phyloP scores from a whole-genome alignment of 192 early-diverging fungal genomes.

The Irineochytrium annulatum region DNA sequence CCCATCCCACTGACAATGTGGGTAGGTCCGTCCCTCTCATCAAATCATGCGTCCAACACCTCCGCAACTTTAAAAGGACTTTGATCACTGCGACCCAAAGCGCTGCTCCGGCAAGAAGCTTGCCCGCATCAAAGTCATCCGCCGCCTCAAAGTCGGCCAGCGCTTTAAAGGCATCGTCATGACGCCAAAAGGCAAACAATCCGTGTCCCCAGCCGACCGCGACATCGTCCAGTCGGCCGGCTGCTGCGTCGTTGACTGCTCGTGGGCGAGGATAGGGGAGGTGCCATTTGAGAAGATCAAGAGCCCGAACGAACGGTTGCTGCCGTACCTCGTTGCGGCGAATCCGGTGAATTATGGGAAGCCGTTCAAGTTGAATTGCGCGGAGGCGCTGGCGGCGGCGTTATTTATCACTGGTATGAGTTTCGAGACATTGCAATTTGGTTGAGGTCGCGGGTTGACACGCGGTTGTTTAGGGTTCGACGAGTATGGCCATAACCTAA shows the following conservation, averaged over 20 bases:
- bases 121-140: constrained; percentile 73
- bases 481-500: constrained; percentile 66
- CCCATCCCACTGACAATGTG: too few relatives aligned
- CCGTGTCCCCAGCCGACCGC: constrained; percentile 82
- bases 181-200: constrained; percentile 76
- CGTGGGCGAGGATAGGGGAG: constrained; percentile 91
- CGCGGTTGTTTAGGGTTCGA: constrained; percentile 34
- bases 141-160: constrained; percentile 74
- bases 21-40: too few relatives aligned
- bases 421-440: not conserved
- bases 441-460: not conserved
- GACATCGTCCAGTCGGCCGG: constrained; percentile 72
- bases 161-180: constrained; percentile 86
- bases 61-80: too few relatives aligned
- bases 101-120: constrained; percentile 92
- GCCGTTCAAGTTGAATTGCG: constrained; percentile 95
- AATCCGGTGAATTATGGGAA: constrained; percentile 98
- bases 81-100: constrained; percentile 98
- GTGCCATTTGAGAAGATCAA: constrained; percentile 90
- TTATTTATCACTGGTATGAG: constrained; percentile 79
- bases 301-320: constrained; percentile 78
- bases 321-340: constrained; percentile 92
- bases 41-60: too few relatives aligned
- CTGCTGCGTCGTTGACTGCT: constrained; percentile 92
- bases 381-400: constrained; percentile 91